phyloP scores from a whole-genome alignment of 805 yeast genomes.

The Saccharomycopsis capsularis region DNA sequence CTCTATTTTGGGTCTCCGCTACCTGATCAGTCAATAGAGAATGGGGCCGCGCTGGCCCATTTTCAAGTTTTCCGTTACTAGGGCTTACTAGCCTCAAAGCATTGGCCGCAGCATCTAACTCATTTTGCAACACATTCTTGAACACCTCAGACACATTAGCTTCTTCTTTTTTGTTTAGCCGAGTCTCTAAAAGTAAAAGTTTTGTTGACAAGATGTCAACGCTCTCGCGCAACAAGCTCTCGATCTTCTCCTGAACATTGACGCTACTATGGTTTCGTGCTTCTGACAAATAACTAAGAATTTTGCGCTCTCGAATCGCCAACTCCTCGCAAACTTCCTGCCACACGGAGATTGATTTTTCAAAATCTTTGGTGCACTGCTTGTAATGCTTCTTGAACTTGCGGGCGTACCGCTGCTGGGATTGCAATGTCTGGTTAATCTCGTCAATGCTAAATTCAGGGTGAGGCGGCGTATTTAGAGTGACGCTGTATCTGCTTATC shows the following conservation, averaged over 20 bases:
- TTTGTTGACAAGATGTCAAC: neutral
- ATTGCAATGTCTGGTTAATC: neutral
- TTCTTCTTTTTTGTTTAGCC: neutral
- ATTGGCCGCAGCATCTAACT: slow-evolving; percentile 9
- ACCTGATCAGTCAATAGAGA: neutral
- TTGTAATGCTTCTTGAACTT: slow-evolving; percentile 3
- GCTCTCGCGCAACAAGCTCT: neutral
- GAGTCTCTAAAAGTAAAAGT: neutral
- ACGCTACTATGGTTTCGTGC: neutral
- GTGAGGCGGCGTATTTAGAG: neutral
- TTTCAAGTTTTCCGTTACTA: neutral
- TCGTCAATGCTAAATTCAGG: neutral
- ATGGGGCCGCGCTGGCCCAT: neutral
- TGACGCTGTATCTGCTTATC: slow-evolving; percentile 2
- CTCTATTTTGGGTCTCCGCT: neutral
- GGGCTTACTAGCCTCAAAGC: slow-evolving; percentile 14
- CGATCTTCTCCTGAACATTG: neutral
- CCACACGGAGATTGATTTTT: slow-evolving; percentile 6
- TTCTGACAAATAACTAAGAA: neutral
- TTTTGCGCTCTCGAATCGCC: slow-evolving; percentile 2
- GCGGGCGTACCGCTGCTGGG: slow-evolving; percentile 1
- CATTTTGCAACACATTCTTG: slow-evolving; percentile 10
- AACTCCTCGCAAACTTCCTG: slow-evolving; percentile 5
- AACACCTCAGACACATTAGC: slow-evolving; percentile 4
- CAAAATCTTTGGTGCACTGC: slow-evolving; percentile 3